phyloP scores from a whole-genome alignment of 257 asterid species.

The Plantago ovata region DNA sequence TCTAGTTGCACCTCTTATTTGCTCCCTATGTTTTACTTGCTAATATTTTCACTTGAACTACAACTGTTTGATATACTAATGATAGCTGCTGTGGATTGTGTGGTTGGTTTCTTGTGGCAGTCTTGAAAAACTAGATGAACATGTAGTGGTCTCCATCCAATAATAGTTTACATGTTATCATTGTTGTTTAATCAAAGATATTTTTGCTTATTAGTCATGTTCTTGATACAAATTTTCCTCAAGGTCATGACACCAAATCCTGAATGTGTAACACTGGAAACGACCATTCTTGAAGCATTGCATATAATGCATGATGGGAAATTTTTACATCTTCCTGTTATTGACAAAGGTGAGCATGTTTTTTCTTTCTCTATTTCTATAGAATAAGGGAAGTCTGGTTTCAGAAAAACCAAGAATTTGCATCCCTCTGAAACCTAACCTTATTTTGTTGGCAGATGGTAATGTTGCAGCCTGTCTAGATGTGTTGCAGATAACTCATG shows the following conservation, averaged over 20 bases:
- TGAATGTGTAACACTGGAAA: conserved; percentile 76
- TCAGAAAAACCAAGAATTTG: background rate
- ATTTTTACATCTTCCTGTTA: conserved; percentile 85
- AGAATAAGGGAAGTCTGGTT: no score
- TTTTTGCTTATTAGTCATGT: conserved; percentile 20
- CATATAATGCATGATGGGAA: conserved; percentile 93
- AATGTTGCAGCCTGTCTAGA: conserved; percentile 62
- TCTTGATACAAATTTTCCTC: conserved; percentile 22
- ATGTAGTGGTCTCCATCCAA: no score
- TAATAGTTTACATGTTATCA: conserved; percentile 1
- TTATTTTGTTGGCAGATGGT: conserved; percentile 63
- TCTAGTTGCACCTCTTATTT: no score
- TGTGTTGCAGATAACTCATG: conserved; percentile 91
- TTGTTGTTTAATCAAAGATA: conserved; percentile 14
- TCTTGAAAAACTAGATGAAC: no score
- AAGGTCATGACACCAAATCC: conserved; percentile 93
- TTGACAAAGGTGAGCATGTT: conserved; percentile 61
- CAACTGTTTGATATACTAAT: no score
- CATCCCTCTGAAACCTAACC: background rate
- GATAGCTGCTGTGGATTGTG: no score
- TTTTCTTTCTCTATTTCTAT: background rate
- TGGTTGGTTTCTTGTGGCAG: no score
- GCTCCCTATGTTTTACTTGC: no score
- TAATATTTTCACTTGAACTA: no score
- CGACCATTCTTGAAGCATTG: conserved; percentile 83